phyloP scores from a whole-genome alignment of 441 rosid genomes.

The Euphorbia schlechtendalii region DNA sequence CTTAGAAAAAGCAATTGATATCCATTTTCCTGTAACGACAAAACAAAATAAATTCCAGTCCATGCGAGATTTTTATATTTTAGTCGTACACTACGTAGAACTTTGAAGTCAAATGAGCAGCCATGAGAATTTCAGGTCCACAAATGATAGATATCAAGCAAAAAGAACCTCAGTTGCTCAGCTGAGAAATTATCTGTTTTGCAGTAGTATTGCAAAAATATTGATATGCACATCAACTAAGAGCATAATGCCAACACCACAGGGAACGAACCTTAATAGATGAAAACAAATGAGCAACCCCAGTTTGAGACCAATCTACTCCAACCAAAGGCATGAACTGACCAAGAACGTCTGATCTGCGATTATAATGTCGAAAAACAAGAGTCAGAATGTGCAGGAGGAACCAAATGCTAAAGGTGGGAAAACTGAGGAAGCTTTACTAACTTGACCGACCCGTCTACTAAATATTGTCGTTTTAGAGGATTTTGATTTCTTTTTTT shows the following conservation, averaged over 20 bases:
- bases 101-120: neutral
- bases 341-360: conserved; percentile 95
- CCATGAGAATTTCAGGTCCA: neutral
- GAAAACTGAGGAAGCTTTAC: conserved; percentile 4
- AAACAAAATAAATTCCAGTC: conserved; percentile 3
- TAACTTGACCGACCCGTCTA: too few species aligned
- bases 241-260: conserved; percentile 13
- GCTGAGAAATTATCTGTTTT: too few species aligned
- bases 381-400: conserved; percentile 14
- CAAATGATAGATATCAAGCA: conserved; percentile 7
- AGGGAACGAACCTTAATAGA: conserved; percentile 67
- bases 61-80: conserved; percentile 5
- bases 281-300: conserved; percentile 86
- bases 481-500: too few species aligned
- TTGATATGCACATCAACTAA: neutral
- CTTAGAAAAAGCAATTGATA: conserved; percentile 91
- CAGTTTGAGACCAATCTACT: conserved; percentile 93
- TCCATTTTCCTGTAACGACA: conserved; percentile 78
- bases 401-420: conserved; percentile 6
- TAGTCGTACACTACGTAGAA: neutral
- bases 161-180: conserved; percentile 9
- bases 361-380: conserved; percentile 15
- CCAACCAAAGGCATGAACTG: conserved; percentile 99
- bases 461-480: too few species aligned
- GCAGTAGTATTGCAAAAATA: too few species aligned